A percentile compares a stretch with the other conserved stretches of the same genome.
These are phyloP conservation scores for Eremochloa ophiuroides DNA, from an alignment of 176 grass and related monocot genomes.

Conservation along the genomic window DNA sequence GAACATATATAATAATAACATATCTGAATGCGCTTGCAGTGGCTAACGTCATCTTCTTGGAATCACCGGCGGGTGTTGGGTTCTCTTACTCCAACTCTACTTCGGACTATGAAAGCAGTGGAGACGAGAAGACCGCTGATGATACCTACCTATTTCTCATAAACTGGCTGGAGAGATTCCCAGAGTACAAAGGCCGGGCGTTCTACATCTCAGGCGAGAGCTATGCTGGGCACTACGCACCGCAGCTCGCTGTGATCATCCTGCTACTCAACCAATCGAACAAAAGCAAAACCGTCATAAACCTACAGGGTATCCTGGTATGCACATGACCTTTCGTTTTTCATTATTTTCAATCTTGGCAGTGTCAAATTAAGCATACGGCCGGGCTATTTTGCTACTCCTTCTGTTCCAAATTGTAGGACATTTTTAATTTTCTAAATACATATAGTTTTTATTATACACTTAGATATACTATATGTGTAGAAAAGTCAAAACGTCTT, in stretches of 20 bases:
- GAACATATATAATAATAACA: too few species aligned
- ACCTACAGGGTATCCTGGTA: constrained; percentile 40
- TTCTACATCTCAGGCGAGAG: constrained; percentile 62
- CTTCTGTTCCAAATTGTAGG: too few species aligned
- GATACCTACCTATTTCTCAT: constrained; percentile 32
- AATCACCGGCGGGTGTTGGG: constrained; percentile 46
- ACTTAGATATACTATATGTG: too few species aligned
- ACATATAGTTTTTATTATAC: too few species aligned
- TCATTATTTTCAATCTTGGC: too few species aligned
- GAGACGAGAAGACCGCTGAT: constrained; percentile 28
- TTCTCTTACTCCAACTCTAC: constrained; percentile 47
- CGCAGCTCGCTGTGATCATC: constrained; percentile 31
- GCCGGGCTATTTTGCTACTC: too few species aligned
- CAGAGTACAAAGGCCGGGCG: constrained; percentile 22
- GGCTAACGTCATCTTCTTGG: constrained; percentile 52
- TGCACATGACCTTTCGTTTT: not conserved
- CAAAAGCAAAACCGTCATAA: constrained; percentile 10
- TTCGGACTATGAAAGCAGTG: not conserved
- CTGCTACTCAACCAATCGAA: constrained; percentile 21
- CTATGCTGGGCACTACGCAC: constrained; percentile 43
- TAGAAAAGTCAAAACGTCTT: too few species aligned
- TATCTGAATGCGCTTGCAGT: not conserved
- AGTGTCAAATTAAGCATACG: too few species aligned
- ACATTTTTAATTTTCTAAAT: too few species aligned
- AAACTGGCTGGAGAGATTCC: constrained; percentile 42